A percentile compares a stretch with the other conserved stretches of the same genome.
These are phyloP conservation scores for Russula earlei DNA, from an alignment of 768 basidiomycete species.

Conservation along the genomic window DNA sequence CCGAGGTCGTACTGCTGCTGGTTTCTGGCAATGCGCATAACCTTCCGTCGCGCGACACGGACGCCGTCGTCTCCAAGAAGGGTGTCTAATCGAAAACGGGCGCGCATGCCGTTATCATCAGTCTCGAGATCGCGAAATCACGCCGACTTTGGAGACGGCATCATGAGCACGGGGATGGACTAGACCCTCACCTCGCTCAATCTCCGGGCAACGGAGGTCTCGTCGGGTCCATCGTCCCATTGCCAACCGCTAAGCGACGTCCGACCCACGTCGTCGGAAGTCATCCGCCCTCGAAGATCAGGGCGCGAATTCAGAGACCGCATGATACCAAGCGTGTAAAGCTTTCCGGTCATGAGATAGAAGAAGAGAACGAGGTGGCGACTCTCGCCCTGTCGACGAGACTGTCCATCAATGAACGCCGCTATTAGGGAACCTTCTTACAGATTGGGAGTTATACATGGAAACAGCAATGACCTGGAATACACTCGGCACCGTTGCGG, in stretches of 20 bases:
- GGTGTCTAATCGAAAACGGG: neutral
- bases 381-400: neutral
- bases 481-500: slow-evolving; percentile 29
- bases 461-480: slow-evolving; percentile 27
- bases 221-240: slow-evolving; percentile 25
- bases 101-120: neutral
- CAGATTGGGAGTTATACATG: slow-evolving; percentile 28
- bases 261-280: slow-evolving; percentile 34
- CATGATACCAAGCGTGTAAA: slow-evolving; percentile 29
- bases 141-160: neutral
- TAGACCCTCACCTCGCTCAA: slow-evolving; percentile 15
- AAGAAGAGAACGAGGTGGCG: slow-evolving; percentile 37
- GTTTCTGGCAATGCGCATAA: neutral
- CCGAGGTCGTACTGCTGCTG: neutral
- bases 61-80: neutral
- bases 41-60: neutral
- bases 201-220: neutral
- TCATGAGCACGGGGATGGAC: too few relatives aligned
- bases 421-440: slow-evolving; percentile 18
- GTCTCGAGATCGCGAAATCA: neutral
- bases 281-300: slow-evolving; percentile 27
- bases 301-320: slow-evolving; percentile 27
- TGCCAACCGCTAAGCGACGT: slow-evolving; percentile 33
- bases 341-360: slow-evolving; percentile 40
- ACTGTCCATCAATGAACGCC: neutral